Conservation (phyloP, 495 filamentous ascomycete species). For the Penicillium longicatenatum region DNA sequence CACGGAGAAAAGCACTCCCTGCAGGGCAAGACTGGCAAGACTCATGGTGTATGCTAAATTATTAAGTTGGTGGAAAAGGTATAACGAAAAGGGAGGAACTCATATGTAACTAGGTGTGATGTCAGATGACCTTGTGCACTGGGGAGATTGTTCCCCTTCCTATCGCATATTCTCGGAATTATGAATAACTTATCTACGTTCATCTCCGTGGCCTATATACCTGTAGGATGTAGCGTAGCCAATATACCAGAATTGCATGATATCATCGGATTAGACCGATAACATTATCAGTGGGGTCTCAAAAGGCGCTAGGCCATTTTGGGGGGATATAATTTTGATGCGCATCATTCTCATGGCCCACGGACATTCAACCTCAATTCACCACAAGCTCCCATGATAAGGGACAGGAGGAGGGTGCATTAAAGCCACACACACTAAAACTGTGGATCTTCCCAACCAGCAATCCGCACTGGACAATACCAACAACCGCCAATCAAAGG, state of each 20-base stretch:
- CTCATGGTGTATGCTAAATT: slow-evolving; percentile 74
- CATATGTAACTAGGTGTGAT: too few species aligned
- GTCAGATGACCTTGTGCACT: too few species aligned
- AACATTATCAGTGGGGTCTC: not conserved
- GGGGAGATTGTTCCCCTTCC: too few species aligned
- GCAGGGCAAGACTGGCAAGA: slow-evolving; percentile 88
- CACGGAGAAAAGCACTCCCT: slow-evolving; percentile 78
- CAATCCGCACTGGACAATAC: not conserved
- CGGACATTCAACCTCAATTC: not conserved
- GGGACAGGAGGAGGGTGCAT: not conserved
- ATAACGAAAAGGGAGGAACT: too few species aligned
- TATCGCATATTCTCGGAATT: too few species aligned
- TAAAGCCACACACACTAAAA: too few species aligned
- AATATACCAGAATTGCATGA: too few species aligned
- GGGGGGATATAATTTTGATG: not conserved
- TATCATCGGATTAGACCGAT: not conserved
- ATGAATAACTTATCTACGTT: too few species aligned
- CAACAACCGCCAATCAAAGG: not conserved
- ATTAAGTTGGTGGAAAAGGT: too few species aligned
- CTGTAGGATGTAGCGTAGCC: too few species aligned
- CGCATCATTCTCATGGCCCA: not conserved
- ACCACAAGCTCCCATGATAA: not conserved
- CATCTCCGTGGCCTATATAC: too few species aligned
- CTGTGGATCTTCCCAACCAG: not conserved
- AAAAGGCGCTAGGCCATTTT: not conserved